Percentiles rank a stretch among this genome's conserved stretches.
Conservation (phyloP, 225 moss, liverwort and hornwort genomes). For the Rhytidiadelphus loreus region DNA sequence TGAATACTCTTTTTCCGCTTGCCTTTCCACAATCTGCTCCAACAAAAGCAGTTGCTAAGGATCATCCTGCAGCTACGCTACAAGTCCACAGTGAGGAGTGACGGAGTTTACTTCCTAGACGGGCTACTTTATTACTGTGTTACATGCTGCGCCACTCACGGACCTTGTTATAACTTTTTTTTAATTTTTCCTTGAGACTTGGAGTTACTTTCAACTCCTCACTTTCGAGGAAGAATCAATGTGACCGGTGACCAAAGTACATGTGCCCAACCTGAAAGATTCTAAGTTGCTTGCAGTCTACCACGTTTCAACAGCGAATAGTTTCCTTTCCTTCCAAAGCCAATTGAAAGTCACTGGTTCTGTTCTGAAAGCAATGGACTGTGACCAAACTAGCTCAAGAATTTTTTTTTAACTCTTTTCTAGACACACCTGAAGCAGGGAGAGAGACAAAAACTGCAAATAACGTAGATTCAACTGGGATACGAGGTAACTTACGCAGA, state of each 20-base stretch:
- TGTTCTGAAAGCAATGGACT: background rate
- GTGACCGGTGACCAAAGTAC: background rate
- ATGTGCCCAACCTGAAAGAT: background rate
- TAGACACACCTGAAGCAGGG: background rate
- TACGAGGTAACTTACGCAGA: background rate
- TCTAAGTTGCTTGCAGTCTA: background rate
- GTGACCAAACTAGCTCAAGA: background rate
- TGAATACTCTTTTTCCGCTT: background rate
- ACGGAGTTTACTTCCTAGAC: background rate
- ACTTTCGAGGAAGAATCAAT: background rate
- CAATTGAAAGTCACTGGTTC: background rate
- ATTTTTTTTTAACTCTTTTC: background rate
- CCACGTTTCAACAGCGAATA: background rate
- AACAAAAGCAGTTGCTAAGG: background rate
- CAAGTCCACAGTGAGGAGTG: background rate
- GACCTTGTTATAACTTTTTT: background rate
- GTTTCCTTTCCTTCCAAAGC: background rate
- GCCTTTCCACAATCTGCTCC: background rate
- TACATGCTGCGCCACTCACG: background rate
- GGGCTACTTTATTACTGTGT: background rate
- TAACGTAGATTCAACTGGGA: background rate
- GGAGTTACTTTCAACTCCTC: background rate
- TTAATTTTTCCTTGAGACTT: background rate
- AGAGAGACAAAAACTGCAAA: background rate
- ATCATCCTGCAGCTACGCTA: background rate